phyloP scores from a whole-genome alignment of 805 yeast genomes.

The Ogataea henricii region DNA sequence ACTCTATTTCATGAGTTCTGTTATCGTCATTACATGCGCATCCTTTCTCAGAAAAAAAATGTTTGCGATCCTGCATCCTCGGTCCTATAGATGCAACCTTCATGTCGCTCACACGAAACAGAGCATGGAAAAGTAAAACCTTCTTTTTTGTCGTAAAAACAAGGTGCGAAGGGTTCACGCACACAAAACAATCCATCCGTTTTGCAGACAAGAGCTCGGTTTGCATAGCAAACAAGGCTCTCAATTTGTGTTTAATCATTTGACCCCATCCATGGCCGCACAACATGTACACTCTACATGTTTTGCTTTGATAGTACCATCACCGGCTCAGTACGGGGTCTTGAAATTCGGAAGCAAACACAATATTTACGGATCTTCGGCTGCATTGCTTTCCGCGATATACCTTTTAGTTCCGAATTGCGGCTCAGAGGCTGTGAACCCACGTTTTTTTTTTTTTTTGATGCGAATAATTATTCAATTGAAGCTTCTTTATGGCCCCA shows the following conservation, averaged over 20 bases:
- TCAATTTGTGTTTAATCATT: not conserved
- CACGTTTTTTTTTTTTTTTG: not conserved
- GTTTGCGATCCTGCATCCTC: not conserved
- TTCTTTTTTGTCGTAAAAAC: not conserved
- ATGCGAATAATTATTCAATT: not conserved
- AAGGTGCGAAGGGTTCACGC: not conserved
- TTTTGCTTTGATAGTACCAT: not conserved
- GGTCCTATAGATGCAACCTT: not conserved
- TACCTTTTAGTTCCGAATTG: not conserved
- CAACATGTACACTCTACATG: not conserved
- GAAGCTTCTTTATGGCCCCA: not conserved
- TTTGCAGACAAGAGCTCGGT: too few relatives aligned
- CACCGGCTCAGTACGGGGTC: not conserved
- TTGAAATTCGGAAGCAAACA: not conserved
- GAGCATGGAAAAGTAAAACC: not conserved
- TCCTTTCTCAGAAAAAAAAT: not conserved
- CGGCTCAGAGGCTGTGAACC: not conserved
- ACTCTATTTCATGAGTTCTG: not conserved
- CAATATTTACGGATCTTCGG: not conserved
- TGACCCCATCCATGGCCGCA: too few relatives aligned
- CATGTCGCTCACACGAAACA: not conserved
- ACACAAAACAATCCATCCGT: not conserved
- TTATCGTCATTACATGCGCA: constrained; percentile 4
- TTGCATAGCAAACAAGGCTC: not conserved
- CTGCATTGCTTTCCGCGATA: not conserved